Evolutionary conservation across 116 monocot species (phyloP).

Genomic region (Trichopus zeylanicus): DNA sequence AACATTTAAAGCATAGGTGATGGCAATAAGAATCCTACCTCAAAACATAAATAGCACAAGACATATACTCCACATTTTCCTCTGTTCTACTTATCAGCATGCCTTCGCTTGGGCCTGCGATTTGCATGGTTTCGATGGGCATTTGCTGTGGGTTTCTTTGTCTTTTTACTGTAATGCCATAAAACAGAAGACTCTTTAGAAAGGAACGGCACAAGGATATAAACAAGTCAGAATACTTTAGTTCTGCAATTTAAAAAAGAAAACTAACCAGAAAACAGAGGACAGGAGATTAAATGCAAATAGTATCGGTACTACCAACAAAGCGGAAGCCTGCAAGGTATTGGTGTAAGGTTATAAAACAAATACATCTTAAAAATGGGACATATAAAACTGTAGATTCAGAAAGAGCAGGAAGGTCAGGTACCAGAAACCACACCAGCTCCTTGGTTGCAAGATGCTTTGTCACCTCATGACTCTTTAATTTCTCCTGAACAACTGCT

Average conservation of each 20-base stretch:
- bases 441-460: constrained; percentile 58
- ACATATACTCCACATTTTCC: neutral
- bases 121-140: constrained; percentile 17
- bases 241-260: neutral
- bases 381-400: neutral
- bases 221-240: neutral
- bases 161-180: constrained; percentile 33
- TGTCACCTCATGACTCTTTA: constrained; percentile 41
- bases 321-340: constrained; percentile 55
- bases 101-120: constrained; percentile 59
- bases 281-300: constrained; percentile 33
- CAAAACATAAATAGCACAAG: neutral
- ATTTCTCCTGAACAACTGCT: constrained; percentile 21
- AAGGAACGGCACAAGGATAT: neutral
- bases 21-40: neutral
- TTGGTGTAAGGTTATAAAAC: neutral
- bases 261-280: constrained; percentile 42
- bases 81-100: constrained; percentile 43
- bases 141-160: constrained; percentile 20
- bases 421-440: constrained; percentile 64
- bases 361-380: neutral
- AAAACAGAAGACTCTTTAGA: neutral
- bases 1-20: neutral
- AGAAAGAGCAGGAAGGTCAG: constrained; percentile 1
- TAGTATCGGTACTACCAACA: constrained; percentile 54